Conservation (phyloP, 2,329 filamentous ascomycete genomes). For the Pseudogymnoascus sp. region DNA sequence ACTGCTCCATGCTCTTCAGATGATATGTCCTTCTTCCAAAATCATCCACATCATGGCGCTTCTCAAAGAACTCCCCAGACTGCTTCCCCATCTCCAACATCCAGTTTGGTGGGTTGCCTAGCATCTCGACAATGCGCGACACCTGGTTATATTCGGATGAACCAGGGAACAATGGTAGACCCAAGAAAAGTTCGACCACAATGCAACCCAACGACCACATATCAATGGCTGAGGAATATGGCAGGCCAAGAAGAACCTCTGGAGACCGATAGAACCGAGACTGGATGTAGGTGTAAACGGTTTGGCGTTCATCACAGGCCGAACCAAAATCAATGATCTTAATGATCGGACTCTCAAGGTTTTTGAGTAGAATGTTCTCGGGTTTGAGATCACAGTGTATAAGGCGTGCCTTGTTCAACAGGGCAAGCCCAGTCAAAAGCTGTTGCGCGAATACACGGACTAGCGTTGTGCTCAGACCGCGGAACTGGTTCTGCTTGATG, state of each 20-base stretch:
- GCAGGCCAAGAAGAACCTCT: slow-evolving; percentile 88
- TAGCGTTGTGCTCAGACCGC: slow-evolving; percentile 89
- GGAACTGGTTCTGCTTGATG: slow-evolving; percentile 99
- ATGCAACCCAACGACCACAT: slow-evolving; percentile 99
- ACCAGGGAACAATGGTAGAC: slow-evolving; percentile 87
- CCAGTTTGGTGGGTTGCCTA: slow-evolving; percentile 93
- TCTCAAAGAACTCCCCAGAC: slow-evolving; percentile 94
- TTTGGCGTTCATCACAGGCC: slow-evolving; percentile 95
- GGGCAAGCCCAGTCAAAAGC: slow-evolving; percentile 80
- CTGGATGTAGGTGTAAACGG: slow-evolving; percentile 98
- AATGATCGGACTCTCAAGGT: slow-evolving; percentile 97
- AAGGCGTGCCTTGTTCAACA: slow-evolving; percentile 90
- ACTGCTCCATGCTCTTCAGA: slow-evolving; percentile 96
- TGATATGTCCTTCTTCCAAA: slow-evolving; percentile 86
- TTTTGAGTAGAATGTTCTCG: slow-evolving; percentile 95
- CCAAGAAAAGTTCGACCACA: slow-evolving; percentile 93
- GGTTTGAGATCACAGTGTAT: slow-evolving; percentile 98
- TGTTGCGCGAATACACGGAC: slow-evolving; percentile 98
- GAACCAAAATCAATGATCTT: slow-evolving; percentile 99
- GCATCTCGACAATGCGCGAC: slow-evolving; percentile 94
- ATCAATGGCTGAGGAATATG: slow-evolving; percentile 96
- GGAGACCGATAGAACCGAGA: slow-evolving; percentile 96
- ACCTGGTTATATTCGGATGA: slow-evolving; percentile 99
- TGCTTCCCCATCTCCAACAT: slow-evolving; percentile 99
- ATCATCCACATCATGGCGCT: slow-evolving; percentile 71